These are phyloP conservation scores for Macrotyloma uniflorum DNA, from an alignment of 306 rosid genomes.

Conservation along the genomic window DNA sequence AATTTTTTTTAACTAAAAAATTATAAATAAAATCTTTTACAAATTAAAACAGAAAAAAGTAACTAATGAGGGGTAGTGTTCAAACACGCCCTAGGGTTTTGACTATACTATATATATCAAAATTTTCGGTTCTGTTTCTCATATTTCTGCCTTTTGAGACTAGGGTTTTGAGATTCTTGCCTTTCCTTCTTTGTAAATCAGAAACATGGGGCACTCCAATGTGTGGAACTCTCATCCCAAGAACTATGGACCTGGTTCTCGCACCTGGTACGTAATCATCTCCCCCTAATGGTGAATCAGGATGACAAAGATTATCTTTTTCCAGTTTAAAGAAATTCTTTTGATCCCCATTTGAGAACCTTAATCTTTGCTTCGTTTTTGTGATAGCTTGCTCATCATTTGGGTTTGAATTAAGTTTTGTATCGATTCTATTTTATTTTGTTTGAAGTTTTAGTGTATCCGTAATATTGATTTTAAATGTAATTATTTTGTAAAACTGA, in stretches of 20 bases:
- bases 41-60: background rate
- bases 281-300: background rate
- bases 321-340: background rate
- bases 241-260: conserved; percentile 93
- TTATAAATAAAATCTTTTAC: background rate
- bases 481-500: background rate
- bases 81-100: conserved; percentile 52
- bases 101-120: conserved; percentile 11
- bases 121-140: background rate
- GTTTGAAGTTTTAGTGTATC: background rate
- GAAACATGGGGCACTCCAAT: conserved; percentile 83
- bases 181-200: background rate
- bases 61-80: background rate
- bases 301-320: background rate
- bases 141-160: background rate
- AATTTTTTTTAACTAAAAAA: background rate
- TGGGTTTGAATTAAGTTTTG: background rate
- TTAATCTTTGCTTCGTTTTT: background rate
- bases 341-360: background rate
- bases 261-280: conserved; percentile 66
- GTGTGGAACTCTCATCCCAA: conserved; percentile 96
- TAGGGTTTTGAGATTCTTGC: conserved; percentile 16
- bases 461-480: background rate
- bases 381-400: background rate
- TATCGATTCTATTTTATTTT: background rate